phyloP scores from a whole-genome alignment of 1,284 basidiomycete species.

The Tranzscheliella williamsii region DNA sequence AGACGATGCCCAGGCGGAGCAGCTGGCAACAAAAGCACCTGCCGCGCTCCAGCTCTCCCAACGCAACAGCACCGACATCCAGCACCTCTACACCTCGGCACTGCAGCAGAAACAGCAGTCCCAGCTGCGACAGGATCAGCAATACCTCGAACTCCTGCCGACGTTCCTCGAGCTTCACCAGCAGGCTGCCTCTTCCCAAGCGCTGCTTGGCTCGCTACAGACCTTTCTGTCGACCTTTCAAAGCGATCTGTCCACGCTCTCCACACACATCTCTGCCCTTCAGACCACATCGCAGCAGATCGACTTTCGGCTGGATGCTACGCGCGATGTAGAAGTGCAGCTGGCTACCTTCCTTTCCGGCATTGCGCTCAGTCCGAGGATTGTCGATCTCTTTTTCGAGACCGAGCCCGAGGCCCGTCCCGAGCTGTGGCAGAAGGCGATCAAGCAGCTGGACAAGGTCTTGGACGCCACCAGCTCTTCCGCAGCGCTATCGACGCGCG shows the following conservation, averaged over 20 bases:
- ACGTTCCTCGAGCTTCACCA: slow-evolving; percentile 63
- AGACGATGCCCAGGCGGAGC: slow-evolving; percentile 33
- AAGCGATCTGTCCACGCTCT: slow-evolving; percentile 86
- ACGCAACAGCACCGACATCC: slow-evolving; percentile 3
- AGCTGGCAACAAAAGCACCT: slow-evolving; percentile 6
- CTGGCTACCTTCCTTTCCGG: slow-evolving; percentile 78
- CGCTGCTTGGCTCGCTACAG: slow-evolving; percentile 75
- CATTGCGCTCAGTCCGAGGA: slow-evolving; percentile 78
- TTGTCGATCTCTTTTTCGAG: slow-evolving; percentile 80
- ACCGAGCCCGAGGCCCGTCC: slow-evolving; percentile 67
- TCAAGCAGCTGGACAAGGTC: slow-evolving; percentile 77
- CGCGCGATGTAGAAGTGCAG: slow-evolving; percentile 82
- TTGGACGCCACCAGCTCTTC: slow-evolving; percentile 70
- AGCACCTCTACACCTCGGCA: slow-evolving; percentile 11
- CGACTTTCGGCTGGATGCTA: slow-evolving; percentile 78
- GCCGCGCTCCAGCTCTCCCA: slow-evolving; percentile 9
- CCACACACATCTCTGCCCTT: slow-evolving; percentile 90
- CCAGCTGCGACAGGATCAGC: slow-evolving; percentile 2
- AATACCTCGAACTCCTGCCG: slow-evolving; percentile 8
- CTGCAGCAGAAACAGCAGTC: background rate
- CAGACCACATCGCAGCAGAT: slow-evolving; percentile 87
- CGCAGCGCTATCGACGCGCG: slow-evolving; percentile 50
- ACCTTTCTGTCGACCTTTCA: slow-evolving; percentile 92
- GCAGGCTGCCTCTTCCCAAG: slow-evolving; percentile 70
- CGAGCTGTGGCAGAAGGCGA: slow-evolving; percentile 73